Percentiles rank a stretch among this genome's conserved stretches.
Conservation (phyloP, 2,329 filamentous ascomycete species). For the Colletotrichum chrysophilum region DNA sequence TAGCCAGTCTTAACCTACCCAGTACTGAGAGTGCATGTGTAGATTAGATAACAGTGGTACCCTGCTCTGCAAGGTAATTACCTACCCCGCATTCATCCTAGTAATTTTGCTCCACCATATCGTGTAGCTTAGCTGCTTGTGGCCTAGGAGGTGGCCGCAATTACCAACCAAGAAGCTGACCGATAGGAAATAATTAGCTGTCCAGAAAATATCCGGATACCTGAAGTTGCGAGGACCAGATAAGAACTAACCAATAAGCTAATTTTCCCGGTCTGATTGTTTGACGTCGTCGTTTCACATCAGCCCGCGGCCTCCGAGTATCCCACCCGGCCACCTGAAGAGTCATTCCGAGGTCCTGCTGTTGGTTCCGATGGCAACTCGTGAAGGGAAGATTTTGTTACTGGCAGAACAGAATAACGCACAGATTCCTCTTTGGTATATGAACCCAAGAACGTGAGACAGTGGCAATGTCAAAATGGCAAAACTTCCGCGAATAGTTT, state of each 20-base stretch:
- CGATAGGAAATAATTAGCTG: not conserved
- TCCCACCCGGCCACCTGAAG: not conserved
- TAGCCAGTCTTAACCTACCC: not conserved
- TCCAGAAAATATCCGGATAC: not conserved
- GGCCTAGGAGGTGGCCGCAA: not conserved
- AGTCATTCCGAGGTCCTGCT: not conserved
- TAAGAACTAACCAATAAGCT: not conserved
- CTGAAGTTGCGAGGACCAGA: not conserved
- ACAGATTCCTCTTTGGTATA: not conserved
- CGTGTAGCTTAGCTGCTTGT: not conserved
- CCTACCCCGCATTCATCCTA: not conserved
- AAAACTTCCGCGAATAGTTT: not conserved
- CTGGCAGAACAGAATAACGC: not conserved
- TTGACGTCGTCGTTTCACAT: not conserved
- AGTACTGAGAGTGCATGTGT: not conserved
- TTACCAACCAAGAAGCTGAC: not conserved
- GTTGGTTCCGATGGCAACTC: not conserved
- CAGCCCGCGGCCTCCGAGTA: not conserved
- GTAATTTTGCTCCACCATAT: not conserved
- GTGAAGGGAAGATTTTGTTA: not conserved
- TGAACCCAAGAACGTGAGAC: not conserved
- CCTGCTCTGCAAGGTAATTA: not conserved
- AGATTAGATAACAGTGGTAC: not conserved
- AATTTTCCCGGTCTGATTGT: not conserved
- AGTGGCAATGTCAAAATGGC: not conserved